Base-by-base conservation (phyloP, 129 eudicot species). In the Oenanthe sinensis region DNA sequence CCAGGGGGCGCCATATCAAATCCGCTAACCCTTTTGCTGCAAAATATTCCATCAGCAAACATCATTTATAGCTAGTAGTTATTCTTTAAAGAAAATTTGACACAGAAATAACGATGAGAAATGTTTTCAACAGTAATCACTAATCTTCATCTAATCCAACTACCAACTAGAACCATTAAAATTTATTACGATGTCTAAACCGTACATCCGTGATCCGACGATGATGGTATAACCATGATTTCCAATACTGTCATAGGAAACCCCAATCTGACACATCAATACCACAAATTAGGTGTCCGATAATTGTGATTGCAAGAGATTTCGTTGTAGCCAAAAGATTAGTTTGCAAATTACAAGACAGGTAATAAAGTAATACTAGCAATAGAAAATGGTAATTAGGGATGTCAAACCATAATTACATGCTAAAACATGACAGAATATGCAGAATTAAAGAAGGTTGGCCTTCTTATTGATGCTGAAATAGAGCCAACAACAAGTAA, bases 1-100 rank as follows among this genome's bases (percentile, higher is more conserved):
- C 93, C 85, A 78, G 97, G 99, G 77, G 97, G 97, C 3, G 99
- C 95, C 99, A 96, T 92, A 90, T 96, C 99, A 81, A 96, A 96
- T 39, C 97, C 99, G 76, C 99, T 96, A 24, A 87, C 85, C 84
- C 97, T 90, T 85, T 96, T 92, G 90, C 97, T 96, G 97, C 85
- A 81, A 16, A 46, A 79, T 19, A 77, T 73, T 72, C 50, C 78
- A 80, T 74, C 75, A 70, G 45, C 14, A 67, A 77, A 30, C 45
- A 11, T 24, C 24, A 15, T 36, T 22, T 47, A 22, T 22, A 47
- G 45, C 8, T 0, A 50, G 43, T 49, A 50, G 15, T 60, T 24
- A 77, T 49, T 49, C 20, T 37, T 36, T 42, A 26, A 5, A 74
- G 5, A 74, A 74, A 74, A 10, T 74, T 0, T 11, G 58, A 74